phyloP scores from a whole-genome alignment of 306 rosid species.

The Lagenaria siceraria region DNA sequence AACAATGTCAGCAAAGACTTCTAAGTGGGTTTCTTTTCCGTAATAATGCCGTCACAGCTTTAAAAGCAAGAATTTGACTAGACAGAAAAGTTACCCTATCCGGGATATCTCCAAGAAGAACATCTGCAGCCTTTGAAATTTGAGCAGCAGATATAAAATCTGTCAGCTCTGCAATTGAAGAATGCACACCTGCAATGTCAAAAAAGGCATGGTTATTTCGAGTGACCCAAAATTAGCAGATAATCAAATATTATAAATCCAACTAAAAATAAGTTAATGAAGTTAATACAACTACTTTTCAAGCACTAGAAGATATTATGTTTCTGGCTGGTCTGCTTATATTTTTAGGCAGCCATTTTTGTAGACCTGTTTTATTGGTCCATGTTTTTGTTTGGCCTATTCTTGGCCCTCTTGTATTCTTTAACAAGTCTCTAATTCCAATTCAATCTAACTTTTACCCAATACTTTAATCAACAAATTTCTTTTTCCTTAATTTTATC shows the following conservation, averaged over 20 bases:
- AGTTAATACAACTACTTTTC: background rate
- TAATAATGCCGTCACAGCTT: background rate
- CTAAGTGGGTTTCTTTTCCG: background rate
- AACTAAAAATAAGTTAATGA: background rate
- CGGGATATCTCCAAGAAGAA: constrained; percentile 20
- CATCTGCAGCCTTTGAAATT: constrained; percentile 51
- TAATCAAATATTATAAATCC: background rate
- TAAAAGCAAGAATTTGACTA: background rate
- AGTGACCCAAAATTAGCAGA: background rate
- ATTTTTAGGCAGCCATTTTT: background rate
- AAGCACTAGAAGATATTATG: background rate
- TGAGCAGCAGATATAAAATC: constrained; percentile 85
- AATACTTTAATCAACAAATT: too few relatives aligned
- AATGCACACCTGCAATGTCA: constrained; percentile 37
- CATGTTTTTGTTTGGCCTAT: too few relatives aligned
- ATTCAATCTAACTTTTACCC: too few relatives aligned
- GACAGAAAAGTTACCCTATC: constrained; percentile 40
- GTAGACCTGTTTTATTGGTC: too few relatives aligned
- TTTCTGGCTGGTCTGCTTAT: background rate
- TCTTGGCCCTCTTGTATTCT: too few relatives aligned
- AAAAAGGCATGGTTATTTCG: background rate
- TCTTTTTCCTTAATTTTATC: too few relatives aligned
- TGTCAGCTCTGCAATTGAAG: constrained; percentile 53
- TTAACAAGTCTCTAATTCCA: too few relatives aligned
- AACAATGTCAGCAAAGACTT: background rate